Percentiles rank a stretch among this genome's conserved stretches.
Conservation (phyloP, 1,139 yeast genomes). For the Hemisphaericaspora xylofermentans region DNA sequence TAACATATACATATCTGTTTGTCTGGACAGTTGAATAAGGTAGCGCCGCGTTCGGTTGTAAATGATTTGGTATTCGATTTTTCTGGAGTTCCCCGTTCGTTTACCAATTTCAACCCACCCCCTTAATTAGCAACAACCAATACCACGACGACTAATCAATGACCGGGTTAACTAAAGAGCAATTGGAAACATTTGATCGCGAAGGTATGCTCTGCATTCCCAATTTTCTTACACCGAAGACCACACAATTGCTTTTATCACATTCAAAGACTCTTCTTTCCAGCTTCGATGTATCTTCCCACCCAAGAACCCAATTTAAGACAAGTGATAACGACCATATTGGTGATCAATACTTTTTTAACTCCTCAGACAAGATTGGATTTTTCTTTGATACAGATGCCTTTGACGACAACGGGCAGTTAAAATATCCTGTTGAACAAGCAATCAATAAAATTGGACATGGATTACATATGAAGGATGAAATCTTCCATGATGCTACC, state of each 20-base stretch:
- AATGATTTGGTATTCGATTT: too few relatives aligned
- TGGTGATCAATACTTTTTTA: conserved; percentile 71
- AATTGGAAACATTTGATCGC: conserved; percentile 42
- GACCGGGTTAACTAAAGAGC: conserved; percentile 31
- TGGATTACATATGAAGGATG: conserved; percentile 61
- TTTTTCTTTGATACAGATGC: conserved; percentile 77
- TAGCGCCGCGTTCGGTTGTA: too few relatives aligned
- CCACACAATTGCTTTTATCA: conserved; percentile 37
- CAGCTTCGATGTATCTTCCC: conserved; percentile 53
- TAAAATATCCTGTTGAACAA: conserved; percentile 51
- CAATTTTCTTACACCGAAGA: conserved; percentile 46
- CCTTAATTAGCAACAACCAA: too few relatives aligned
- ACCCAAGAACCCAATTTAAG: conserved; percentile 71
- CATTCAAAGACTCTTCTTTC: conserved; percentile 48
- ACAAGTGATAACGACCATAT: conserved; percentile 66
- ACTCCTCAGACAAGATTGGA: conserved; percentile 66
- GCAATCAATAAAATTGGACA: conserved; percentile 82
- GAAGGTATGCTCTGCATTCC: conserved; percentile 69
- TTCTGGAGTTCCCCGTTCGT: too few relatives aligned
- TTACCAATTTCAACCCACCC: too few relatives aligned
- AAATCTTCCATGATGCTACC: conserved; percentile 49
- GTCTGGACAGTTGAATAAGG: too few relatives aligned
- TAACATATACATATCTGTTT: too few relatives aligned
- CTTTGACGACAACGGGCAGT: conserved; percentile 49
- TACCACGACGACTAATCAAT: background rate